A percentile compares a stretch with the other conserved stretches of the same genome.
phyloP scores from a whole-genome alignment of 768 basidiomycete species.

The Chlorophyllum brunneum region DNA sequence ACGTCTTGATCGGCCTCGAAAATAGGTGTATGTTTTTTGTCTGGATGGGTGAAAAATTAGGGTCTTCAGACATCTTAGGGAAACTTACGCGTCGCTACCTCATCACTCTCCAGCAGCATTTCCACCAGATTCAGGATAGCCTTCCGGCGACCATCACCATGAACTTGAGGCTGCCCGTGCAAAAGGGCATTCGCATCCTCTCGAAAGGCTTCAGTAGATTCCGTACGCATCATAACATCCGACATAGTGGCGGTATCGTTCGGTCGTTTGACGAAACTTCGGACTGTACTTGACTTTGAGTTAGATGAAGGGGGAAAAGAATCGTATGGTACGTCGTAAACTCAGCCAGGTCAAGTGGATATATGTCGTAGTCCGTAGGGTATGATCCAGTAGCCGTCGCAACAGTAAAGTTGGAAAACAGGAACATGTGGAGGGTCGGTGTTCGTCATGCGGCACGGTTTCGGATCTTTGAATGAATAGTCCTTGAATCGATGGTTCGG shows the following conservation, averaged over 20 bases:
- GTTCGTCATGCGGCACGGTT: no score
- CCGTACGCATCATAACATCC: conserved; percentile 6
- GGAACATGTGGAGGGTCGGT: no score
- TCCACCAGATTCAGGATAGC: conserved; percentile 49
- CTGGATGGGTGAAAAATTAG: conserved; percentile 13
- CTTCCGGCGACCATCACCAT: conserved; percentile 31
- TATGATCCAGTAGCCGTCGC: no score
- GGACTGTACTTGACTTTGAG: no score
- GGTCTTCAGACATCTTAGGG: background rate
- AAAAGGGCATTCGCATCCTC: background rate
- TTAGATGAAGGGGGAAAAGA: no score
- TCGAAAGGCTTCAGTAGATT: conserved; percentile 6
- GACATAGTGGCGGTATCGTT: conserved; percentile 4
- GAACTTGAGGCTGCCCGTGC: background rate
- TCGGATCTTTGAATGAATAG: no score
- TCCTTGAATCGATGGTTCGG: no score
- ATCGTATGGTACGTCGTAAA: no score
- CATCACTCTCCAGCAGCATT: conserved; percentile 39
- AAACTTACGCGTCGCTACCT: conserved; percentile 27
- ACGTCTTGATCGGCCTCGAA: conserved; percentile 65
- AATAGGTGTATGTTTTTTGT: conserved; percentile 36
- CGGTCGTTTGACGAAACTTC: no score
- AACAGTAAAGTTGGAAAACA: no score
- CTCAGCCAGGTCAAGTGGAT: no score
- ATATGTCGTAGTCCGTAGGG: no score